phyloP scores from a whole-genome alignment of 495 filamentous ascomycete species.

The Tuber magnatum region DNA sequence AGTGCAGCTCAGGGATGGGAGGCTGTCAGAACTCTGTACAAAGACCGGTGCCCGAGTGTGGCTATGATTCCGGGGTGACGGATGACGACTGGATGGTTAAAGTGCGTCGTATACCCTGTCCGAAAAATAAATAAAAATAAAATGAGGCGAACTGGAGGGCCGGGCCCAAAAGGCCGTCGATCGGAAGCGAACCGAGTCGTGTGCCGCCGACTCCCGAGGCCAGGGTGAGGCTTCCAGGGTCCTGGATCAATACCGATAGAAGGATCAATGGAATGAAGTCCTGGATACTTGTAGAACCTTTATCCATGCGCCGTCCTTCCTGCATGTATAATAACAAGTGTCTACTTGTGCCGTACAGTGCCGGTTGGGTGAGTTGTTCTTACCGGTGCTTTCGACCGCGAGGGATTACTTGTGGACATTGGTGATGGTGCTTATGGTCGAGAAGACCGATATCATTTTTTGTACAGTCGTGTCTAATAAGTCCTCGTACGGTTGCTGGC shows the following conservation, averaged over 20 bases:
- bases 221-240: not conserved
- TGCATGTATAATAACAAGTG: not conserved
- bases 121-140: not conserved
- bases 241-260: not conserved
- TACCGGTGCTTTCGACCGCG: not conserved
- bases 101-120: not conserved
- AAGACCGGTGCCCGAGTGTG: not conserved
- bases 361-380: not conserved
- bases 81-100: slow-evolving; percentile 1
- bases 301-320: not conserved
- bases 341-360: not conserved
- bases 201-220: not conserved
- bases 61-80: not conserved
- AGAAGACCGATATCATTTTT: too few species aligned
- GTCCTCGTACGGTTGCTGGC: too few species aligned
- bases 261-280: not conserved
- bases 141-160: not conserved
- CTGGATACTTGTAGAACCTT: not conserved
- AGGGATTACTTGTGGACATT: too few species aligned
- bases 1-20: not conserved
- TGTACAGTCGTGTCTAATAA: too few species aligned
- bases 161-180: not conserved
- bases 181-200: not conserved
- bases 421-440: too few species aligned
- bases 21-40: not conserved